Percentiles rank a stretch among this genome's conserved stretches.
Conservation (phyloP, 2,329 filamentous ascomycete genomes). For the Botryotinia convoluta region DNA sequence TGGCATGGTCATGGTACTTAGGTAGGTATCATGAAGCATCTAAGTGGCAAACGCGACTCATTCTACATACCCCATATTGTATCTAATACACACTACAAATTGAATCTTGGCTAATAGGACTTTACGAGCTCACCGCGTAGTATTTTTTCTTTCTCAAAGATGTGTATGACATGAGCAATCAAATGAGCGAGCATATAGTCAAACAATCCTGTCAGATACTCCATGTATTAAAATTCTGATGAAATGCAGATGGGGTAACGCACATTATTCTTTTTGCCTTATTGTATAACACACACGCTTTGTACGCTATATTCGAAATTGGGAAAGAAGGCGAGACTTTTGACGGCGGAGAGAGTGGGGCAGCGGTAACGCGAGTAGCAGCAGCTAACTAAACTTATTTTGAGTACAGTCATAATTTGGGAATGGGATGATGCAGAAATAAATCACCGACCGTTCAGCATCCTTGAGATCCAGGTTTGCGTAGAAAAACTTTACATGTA, state of each 20-base stretch:
- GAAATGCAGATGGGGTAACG: not conserved
- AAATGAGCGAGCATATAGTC: not conserved
- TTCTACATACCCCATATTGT: not conserved
- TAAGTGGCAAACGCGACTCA: conserved; percentile 16
- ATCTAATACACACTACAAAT: not conserved
- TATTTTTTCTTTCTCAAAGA: not conserved
- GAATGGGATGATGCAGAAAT: conserved; percentile 16
- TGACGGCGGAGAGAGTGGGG: conserved; percentile 13
- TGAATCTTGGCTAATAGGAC: not conserved
- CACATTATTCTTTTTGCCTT: not conserved
- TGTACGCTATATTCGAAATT: conserved; percentile 14
- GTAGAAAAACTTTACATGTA: conserved; percentile 2
- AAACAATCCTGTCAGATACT: not conserved
- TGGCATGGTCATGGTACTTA: conserved; percentile 2
- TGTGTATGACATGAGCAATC: not conserved
- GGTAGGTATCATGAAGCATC: conserved; percentile 13
- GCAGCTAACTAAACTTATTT: not conserved
- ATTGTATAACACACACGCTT: not conserved
- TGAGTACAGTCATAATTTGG: not conserved
- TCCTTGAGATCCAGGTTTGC: not conserved
- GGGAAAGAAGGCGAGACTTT: conserved; percentile 6
- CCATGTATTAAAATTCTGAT: conserved; percentile 14
- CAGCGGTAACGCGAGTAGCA: conserved; percentile 1
- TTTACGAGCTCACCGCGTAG: not conserved
- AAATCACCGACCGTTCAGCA: conserved; percentile 15